phyloP scores from a whole-genome alignment of 148 eudicot genomes.

The Camellia lanceoleosa region DNA sequence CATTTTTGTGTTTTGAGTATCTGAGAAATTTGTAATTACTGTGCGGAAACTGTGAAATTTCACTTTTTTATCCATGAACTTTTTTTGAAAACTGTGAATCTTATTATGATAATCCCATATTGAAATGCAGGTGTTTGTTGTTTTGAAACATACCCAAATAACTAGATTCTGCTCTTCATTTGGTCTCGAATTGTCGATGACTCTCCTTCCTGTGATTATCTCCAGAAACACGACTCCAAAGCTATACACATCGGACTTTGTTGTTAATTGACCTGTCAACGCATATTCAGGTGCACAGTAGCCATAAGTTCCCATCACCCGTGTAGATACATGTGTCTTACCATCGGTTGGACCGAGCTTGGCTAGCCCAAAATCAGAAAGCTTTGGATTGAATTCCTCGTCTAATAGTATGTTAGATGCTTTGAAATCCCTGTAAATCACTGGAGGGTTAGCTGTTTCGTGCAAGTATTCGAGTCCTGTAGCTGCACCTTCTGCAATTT shows the following conservation, averaged over 20 bases:
- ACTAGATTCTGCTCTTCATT: slow-evolving; percentile 24
- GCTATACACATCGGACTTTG: slow-evolving; percentile 24
- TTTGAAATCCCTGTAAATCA: slow-evolving; percentile 27
- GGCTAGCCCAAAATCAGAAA: slow-evolving; percentile 28
- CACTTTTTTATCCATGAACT: no score
- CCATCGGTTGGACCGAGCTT: slow-evolving; percentile 26
- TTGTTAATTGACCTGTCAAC: slow-evolving; percentile 16
- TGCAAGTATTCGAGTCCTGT: slow-evolving; percentile 28
- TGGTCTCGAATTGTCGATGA: slow-evolving; percentile 23
- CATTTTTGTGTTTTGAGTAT: no score
- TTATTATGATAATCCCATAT: no score
- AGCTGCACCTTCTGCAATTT: slow-evolving; percentile 23
- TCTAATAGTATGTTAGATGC: slow-evolving; percentile 25
- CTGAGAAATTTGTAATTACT: no score
- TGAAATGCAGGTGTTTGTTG: no score
- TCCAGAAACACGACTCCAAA: slow-evolving; percentile 28
- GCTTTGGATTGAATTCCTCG: slow-evolving; percentile 17
- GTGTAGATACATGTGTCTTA: slow-evolving; percentile 14
- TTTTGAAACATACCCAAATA: slow-evolving; percentile 17
- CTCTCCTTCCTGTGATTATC: slow-evolving; percentile 25
- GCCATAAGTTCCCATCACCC: slow-evolving; percentile 29
- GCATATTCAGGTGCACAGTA: slow-evolving; percentile 27
- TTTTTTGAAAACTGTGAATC: no score
- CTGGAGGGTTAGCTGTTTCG: slow-evolving; percentile 21
- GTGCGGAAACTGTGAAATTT: no score